Percentiles rank a stretch among this genome's conserved stretches.
Evolutionary conservation across 2,329 filamentous ascomycete species (phyloP).

Genomic region (Didymella exigua): DNA sequence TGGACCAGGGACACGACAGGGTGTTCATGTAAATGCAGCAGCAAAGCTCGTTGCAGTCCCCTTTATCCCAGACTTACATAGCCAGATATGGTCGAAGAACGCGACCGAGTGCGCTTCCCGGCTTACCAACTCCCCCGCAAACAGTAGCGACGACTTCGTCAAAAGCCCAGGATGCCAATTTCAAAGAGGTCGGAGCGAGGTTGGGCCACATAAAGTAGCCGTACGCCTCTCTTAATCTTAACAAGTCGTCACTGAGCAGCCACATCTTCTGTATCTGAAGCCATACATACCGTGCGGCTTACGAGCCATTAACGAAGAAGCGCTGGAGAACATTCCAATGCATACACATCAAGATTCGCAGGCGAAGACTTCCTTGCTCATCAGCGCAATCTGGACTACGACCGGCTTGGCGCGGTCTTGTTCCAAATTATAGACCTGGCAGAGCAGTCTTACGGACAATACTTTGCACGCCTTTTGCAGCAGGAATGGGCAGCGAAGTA

Average conservation of each 20-base stretch:
- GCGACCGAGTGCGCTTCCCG: neutral
- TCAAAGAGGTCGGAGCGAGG: neutral
- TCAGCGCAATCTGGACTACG: neutral
- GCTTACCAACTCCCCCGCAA: neutral
- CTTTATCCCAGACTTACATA: neutral
- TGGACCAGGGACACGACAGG: neutral
- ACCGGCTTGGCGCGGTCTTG: neutral
- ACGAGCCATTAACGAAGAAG: slow-evolving; percentile 1
- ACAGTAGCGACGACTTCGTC: neutral
- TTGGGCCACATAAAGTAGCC: neutral
- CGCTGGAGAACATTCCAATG: neutral
- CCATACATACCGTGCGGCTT: neutral
- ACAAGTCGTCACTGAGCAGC: neutral
- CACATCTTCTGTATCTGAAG: neutral
- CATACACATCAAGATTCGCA: slow-evolving; percentile 25
- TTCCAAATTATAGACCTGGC: neutral
- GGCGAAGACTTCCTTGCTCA: slow-evolving; percentile 26
- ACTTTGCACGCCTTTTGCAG: slow-evolving; percentile 20
- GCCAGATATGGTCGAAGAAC: neutral
- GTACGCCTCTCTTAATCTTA: neutral
- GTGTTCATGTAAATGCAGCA: neutral
- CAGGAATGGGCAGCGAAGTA: slow-evolving; percentile 26
- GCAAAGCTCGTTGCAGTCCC: neutral
- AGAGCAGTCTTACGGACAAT: slow-evolving; percentile 22
- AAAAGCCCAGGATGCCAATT: neutral